Conservation (phyloP, 352 stramenopile genomes). For the Globisporangium lucens region DNA sequence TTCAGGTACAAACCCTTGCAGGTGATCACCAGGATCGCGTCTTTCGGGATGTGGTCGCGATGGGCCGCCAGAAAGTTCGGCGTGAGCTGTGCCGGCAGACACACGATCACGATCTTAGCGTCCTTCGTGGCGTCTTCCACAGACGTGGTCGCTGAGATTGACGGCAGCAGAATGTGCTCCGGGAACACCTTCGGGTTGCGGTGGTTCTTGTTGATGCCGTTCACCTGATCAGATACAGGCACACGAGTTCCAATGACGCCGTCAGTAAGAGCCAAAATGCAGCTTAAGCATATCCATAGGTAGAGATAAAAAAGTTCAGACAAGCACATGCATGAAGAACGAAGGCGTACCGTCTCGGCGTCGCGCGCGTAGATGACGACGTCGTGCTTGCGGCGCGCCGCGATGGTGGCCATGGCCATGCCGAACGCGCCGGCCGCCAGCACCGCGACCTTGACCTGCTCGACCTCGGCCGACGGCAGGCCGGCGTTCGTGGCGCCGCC, state of each 20-base stretch:
- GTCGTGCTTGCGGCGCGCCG: constrained; percentile 87
- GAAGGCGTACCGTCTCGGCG: constrained; percentile 26
- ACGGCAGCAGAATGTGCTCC: constrained; percentile 79
- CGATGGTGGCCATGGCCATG: constrained; percentile 93
- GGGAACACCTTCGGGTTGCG: constrained; percentile 91
- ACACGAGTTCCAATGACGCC: not conserved
- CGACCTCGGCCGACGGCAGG: constrained; percentile 64
- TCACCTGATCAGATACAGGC: constrained; percentile 37
- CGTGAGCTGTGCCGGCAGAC: constrained; percentile 94
- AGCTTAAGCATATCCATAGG: not conserved
- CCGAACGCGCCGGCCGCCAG: constrained; percentile 95
- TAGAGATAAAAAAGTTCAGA: not conserved
- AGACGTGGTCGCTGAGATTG: constrained; percentile 88
- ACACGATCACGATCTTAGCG: constrained; percentile 94
- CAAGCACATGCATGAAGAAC: not conserved
- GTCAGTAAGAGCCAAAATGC: not conserved
- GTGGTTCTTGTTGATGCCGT: constrained; percentile 92
- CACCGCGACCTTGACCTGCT: constrained; percentile 83
- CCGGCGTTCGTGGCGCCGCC: constrained; percentile 57
- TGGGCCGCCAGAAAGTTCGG: constrained; percentile 88
- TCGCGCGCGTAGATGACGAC: constrained; percentile 92
- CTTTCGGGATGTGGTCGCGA: constrained; percentile 81
- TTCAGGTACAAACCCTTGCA: constrained; percentile 96
- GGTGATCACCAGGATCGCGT: constrained; percentile 92
- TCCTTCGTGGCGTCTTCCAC: constrained; percentile 81